Conservation (phyloP, 2,329 filamentous ascomycete species). For the Dactylellina cionopaga region DNA sequence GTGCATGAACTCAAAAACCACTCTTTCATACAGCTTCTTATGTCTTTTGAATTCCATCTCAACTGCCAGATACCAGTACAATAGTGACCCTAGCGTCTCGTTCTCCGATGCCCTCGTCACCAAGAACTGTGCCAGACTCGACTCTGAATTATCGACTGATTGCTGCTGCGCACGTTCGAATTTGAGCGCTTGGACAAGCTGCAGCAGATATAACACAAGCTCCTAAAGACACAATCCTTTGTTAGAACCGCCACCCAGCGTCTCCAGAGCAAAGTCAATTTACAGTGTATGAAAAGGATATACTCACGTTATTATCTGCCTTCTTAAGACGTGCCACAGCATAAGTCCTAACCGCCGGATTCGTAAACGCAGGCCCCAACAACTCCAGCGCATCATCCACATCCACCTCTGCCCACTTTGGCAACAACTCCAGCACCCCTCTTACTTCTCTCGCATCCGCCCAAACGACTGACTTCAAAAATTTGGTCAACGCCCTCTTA, state of each 20-base stretch:
- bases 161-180: conserved; percentile 76
- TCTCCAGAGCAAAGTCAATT: neutral
- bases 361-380: conserved; percentile 90
- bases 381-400: conserved; percentile 95
- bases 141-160: conserved; percentile 73
- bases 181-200: conserved; percentile 94
- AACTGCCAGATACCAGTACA: conserved; percentile 99
- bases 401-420: conserved; percentile 95
- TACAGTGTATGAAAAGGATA: neutral
- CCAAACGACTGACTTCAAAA: conserved; percentile 98
- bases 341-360: conserved; percentile 86
- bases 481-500: conserved; percentile 92
- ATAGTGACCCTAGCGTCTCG: conserved; percentile 89
- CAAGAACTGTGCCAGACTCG: conserved; percentile 87
- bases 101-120: conserved; percentile 88
- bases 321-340: conserved; percentile 92
- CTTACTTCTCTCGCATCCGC: conserved; percentile 82
- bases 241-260: too few relatives aligned
- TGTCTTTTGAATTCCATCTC: conserved; percentile 89
- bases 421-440: conserved; percentile 87
- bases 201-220: conserved; percentile 86
- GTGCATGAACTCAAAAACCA: conserved; percentile 95
- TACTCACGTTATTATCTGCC: conserved; percentile 77
- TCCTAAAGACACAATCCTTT: too few relatives aligned
- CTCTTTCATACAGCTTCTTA: conserved; percentile 86